Base-by-base conservation (phyloP, 371 early-diverging fungal species). In the Mortierella sp. region DNA sequence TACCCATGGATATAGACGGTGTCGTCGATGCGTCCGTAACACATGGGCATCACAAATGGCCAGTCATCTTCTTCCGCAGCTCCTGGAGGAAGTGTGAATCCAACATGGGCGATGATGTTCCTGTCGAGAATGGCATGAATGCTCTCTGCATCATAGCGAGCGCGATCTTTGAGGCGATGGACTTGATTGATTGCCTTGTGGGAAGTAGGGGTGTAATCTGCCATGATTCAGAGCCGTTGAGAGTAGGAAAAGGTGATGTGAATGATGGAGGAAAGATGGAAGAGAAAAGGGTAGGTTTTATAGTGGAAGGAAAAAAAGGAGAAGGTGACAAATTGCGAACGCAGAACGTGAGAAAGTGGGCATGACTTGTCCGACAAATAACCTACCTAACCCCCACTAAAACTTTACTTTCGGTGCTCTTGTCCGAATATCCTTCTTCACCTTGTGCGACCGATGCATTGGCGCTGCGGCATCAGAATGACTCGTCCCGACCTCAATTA, bases 21-120 rank as follows among this genome's bases (percentile, higher is more conserved):
- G 39, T 81, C 80, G 7, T 74, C 81, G 23, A 70, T 68, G 34
- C 83, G 79, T 18, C 71, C 80, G 53, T 81, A 81, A 54, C 69
- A 70, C 83, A 82, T 82, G 5, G 83, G 83, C 57, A 82, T 78
- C 26, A 82, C 83, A 53, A 70, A 69, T 3, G 83, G 83, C 80
- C 81, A 82, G 26, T 80, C 81, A 26, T 81, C 82, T n/a, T 68
- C 71, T 5, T 82, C 79, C 1, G 68, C 71, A n/a, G 60, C 53
- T 0, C 78, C 76, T 19, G 71, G 68, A 1, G 80, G 81, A 9
- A 81, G 50, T 2, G 76, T 74, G 71, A 82, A 81, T 27, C 81
- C 81, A 21, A 82, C 83, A 51, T 82, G 83, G 47, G 81, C 79
- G 14, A 82, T 34, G 21, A 81, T 10, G 28, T 79, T 81, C 30